A percentile compares a stretch with the other conserved stretches of the same genome.
Evolutionary conservation across 2,329 filamentous ascomycete species (phyloP).

Genomic region (Fusarium lateritium): DNA sequence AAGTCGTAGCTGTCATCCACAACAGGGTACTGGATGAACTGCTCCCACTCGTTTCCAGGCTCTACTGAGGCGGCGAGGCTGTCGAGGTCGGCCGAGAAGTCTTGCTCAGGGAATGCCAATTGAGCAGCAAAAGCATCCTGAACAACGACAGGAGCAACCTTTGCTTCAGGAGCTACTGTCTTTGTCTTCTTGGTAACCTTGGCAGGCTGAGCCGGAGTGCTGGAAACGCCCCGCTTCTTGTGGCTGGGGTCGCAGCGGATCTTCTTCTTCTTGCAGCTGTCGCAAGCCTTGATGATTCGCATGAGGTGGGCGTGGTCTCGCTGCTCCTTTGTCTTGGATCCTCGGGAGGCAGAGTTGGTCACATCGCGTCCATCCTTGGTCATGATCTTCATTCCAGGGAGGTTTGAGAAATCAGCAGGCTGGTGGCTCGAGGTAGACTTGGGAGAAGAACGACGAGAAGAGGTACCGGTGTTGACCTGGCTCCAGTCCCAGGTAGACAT

Average conservation of each 20-base stretch:
- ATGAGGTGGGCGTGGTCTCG: constrained; percentile 77
- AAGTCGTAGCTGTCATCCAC: constrained; percentile 61
- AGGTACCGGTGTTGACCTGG: constrained; percentile 52
- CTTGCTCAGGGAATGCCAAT: constrained; percentile 35
- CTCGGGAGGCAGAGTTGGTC: constrained; percentile 73
- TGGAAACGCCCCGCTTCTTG: constrained; percentile 62
- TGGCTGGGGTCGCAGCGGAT: constrained; percentile 73
- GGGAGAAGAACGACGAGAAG: constrained; percentile 50
- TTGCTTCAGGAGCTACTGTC: constrained; percentile 39
- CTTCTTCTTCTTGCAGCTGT: constrained; percentile 74
- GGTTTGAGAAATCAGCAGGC: constrained; percentile 63
- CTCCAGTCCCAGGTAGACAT: constrained; percentile 65
- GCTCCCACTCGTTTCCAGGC: constrained; percentile 57
- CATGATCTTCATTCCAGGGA: constrained; percentile 77
- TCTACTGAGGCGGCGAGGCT: constrained; percentile 31
- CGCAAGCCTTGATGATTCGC: constrained; percentile 78
- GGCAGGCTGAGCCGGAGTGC: constrained; percentile 49
- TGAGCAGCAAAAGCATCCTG: constrained; percentile 28
- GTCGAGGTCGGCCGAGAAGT: constrained; percentile 45
- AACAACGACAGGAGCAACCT: constrained; percentile 17
- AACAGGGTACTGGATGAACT: constrained; percentile 63
- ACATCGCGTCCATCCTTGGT: constrained; percentile 75
- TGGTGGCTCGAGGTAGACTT: constrained; percentile 52
- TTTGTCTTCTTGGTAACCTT: constrained; percentile 62
- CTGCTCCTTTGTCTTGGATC: constrained; percentile 78